Base-by-base conservation (phyloP, 345 rosid species). In the Gossypium arboreum region DNA sequence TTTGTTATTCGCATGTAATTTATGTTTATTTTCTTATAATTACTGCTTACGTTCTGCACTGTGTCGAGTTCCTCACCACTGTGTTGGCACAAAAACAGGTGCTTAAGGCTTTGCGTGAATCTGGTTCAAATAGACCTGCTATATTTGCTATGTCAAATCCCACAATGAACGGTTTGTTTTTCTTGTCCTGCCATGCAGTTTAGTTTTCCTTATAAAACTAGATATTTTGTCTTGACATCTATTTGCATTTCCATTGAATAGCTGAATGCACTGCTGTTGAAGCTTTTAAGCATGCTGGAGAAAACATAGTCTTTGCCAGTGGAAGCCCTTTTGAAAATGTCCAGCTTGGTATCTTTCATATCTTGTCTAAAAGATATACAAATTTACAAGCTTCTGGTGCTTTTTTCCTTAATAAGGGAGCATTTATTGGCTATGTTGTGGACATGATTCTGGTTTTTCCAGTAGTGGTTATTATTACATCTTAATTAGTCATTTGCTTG, bases 131-230 rank as follows among this genome's bases (percentile, higher is more conserved):
- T 74, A 95, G 85, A 82, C 99, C 97, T 12, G 97, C 97, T 71
- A 91, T 95, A 79, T 95, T 95, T 85, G 97, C 99, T 47, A 93
- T 95, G 99, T 95, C 98, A 12, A 95, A 93, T 84, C 98, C 99
- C 76, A 95, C 99, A 65, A 83, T 81, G 86, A 93, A 95, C 78
- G 98, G 98, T 93, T 79, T 79, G 90, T 78, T 62, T 77, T 61
- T 70, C 69, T 66, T 55, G 48, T 17, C 9, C 17, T 63, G 3
- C 61, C 57, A n/a, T 62, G 64, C 41, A 56, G 64, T 47, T 18
- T 58, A n/a, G n/a, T 73, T 77, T 69, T 55, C 41, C 56, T 66
- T 13, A 39, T 51, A 54, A 52, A 34, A n/a, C 75, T 54, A 25
- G n/a, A 55, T 39, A 72, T 68, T 80, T 64, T 78, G 52, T 75